phyloP scores from a whole-genome alignment of 148 eudicot species.

The Silene conica region DNA sequence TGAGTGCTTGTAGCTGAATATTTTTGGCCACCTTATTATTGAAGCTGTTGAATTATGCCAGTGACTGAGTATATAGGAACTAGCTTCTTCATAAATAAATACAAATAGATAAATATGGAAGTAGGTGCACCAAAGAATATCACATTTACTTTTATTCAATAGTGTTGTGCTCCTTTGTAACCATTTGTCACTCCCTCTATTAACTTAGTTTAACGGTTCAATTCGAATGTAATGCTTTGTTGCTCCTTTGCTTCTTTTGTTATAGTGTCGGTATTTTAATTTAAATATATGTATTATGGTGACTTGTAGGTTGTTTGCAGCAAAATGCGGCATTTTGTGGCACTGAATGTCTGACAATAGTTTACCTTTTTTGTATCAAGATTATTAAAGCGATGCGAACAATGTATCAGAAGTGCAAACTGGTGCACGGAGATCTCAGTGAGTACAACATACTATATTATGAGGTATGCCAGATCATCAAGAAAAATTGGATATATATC shows the following conservation, averaged over 20 bases:
- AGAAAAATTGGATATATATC: not conserved
- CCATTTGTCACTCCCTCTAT: not conserved
- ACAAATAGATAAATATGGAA: too few species aligned
- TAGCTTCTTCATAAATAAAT: not conserved
- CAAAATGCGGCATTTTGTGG: not conserved
- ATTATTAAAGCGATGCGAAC: slow-evolving; percentile 81
- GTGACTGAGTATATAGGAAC: not conserved
- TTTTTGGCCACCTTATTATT: not conserved
- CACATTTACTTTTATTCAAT: not conserved
- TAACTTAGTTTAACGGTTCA: too few species aligned
- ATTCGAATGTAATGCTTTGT: too few species aligned
- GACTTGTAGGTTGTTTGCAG: not conserved
- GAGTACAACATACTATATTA: slow-evolving; percentile 86
- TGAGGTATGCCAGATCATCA: slow-evolving; percentile 45
- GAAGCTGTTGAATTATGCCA: not conserved
- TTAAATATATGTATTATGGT: not conserved
- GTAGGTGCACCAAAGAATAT: not conserved
- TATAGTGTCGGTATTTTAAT: not conserved
- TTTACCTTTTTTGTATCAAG: slow-evolving; percentile 29
- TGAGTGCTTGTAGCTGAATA: not conserved
- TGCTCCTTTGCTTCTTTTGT: not conserved
- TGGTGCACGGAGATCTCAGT: slow-evolving; percentile 96
- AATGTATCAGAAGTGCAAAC: slow-evolving; percentile 91
- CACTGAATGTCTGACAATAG: not conserved
- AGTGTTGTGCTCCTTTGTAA: not conserved